These are phyloP conservation scores for Coccinonectria pachysandricola DNA, from an alignment of 2,329 filamentous ascomycete species.

Conservation along the genomic window DNA sequence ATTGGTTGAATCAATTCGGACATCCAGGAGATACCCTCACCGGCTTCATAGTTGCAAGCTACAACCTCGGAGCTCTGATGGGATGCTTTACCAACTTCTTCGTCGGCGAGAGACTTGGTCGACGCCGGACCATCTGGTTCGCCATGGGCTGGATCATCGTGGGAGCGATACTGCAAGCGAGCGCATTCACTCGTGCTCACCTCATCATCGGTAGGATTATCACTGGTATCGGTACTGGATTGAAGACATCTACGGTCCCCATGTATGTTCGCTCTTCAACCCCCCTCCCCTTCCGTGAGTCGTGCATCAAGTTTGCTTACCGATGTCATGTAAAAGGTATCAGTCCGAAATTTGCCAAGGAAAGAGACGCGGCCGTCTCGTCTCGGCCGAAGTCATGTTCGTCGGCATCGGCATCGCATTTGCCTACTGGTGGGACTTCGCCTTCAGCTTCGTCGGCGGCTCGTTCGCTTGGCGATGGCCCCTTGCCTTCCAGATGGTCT, in stretches of 20 bases:
- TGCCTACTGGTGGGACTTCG: slow-evolving; percentile 31
- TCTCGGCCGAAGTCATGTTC: slow-evolving; percentile 35
- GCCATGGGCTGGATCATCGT: slow-evolving; percentile 46
- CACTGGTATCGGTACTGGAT: slow-evolving; percentile 37
- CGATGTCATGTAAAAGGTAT: slow-evolving; percentile 9
- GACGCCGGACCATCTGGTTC: slow-evolving; percentile 41
- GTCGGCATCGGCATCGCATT: slow-evolving; percentile 28
- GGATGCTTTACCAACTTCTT: slow-evolving; percentile 31
- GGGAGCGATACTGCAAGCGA: slow-evolving; percentile 48
- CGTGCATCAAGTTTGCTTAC: too few species aligned
- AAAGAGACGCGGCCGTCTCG: slow-evolving; percentile 38
- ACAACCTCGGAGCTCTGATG: slow-evolving; percentile 31
- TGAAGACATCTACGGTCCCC: slow-evolving; percentile 29
- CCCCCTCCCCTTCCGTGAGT: too few species aligned
- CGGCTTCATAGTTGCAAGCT: slow-evolving; percentile 20
- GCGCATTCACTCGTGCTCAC: slow-evolving; percentile 30
- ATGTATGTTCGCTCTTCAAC: background rate
- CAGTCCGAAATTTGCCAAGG: slow-evolving; percentile 31
- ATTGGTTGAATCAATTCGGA: slow-evolving; percentile 26
- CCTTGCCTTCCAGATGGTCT: slow-evolving; percentile 21
- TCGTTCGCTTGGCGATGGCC: slow-evolving; percentile 14
- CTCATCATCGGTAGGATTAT: slow-evolving; percentile 38
- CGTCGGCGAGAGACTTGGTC: slow-evolving; percentile 39
- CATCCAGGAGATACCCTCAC: slow-evolving; percentile 14
- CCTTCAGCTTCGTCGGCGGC: slow-evolving; percentile 20